Evolutionary conservation across 2,329 filamentous ascomycete genomes (phyloP), one percentile per base, ranked within the genome.

Genomic region (Colletotrichum orchidophilum): DNA sequence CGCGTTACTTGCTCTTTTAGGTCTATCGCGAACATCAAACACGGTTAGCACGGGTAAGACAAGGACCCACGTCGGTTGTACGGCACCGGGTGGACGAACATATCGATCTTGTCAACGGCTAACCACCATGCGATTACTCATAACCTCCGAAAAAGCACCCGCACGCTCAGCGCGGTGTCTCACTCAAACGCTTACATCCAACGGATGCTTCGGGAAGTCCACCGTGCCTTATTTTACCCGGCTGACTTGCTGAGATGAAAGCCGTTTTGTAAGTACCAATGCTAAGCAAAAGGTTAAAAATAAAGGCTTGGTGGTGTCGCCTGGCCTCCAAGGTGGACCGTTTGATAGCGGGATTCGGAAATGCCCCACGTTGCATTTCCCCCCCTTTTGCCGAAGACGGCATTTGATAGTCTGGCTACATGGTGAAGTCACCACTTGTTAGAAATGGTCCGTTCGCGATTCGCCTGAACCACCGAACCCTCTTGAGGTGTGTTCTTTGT

Each of bases 11-110:
- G 35, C 58, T 26, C 29, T 52, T 42, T 52, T 27, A 26, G 27
- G 26, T 49, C 21, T 13, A 52, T 57, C 15, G 39, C 35, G 29
- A 33, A 31, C 9, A 42, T 52, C 5, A 5, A 33, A 21, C n/a
- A 54, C 63, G 68, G 64, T 52, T 29, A 50, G 31, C 8, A 57
- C 52, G 31, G 42, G 18, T 31, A 27, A 13, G 29, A n/a, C 13
- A 24, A 21, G 53, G 60, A 29, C 42, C 58, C 63, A 53, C 57
- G 52, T 21, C 68, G 68, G 68, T 49, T 63, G 52, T 24, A 21
- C 63, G 68, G 68, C 57, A 59, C 52, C 18, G 39, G 26, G 39
- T 49, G 18, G 35, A 31, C 21, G 29, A 46, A 57, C 18, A 27
- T 55, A 26, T 26, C 21, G 46, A 27, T 31, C 35, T 46, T 18